Conservation (phyloP, 495 filamentous ascomycete genomes). For the Trichoderma parareesei region DNA sequence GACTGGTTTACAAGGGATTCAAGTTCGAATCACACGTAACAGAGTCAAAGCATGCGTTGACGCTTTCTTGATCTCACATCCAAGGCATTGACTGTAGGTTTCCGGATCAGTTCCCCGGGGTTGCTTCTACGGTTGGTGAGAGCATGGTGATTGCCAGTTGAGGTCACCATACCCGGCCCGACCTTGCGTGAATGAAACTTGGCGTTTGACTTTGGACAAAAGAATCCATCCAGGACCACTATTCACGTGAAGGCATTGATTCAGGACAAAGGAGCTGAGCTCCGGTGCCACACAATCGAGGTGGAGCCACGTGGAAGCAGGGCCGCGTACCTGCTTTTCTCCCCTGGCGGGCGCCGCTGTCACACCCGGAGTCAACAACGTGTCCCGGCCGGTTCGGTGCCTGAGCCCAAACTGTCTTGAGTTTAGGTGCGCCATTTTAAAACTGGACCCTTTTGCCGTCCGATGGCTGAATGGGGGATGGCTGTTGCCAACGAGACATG, state of each 20-base stretch:
- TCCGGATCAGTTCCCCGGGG: no score
- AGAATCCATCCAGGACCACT: conserved; percentile 1
- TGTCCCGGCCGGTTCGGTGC: background rate
- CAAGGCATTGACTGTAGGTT: no score
- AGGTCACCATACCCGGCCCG: background rate
- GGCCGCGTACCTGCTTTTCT: background rate
- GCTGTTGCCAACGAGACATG: background rate
- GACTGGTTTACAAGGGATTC: no score
- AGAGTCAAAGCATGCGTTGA: no score
- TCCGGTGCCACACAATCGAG: background rate
- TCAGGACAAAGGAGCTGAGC: background rate
- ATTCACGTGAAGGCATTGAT: background rate
- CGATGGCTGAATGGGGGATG: background rate
- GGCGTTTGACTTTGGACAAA: background rate
- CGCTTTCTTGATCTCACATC: no score
- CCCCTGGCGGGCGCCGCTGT: background rate
- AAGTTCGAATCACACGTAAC: no score
- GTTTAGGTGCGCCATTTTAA: conserved; percentile 3
- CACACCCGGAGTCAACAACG: background rate
- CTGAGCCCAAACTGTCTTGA: conserved; percentile 1
- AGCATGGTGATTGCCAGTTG: background rate
- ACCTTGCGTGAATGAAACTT: background rate
- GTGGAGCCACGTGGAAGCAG: background rate
- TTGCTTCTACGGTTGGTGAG: background rate
- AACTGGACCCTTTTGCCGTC: background rate